Evolutionary conservation across 2,329 filamentous ascomycete species (phyloP), one percentile per base, ranked within the genome.

Genomic region (Hypoxylon sp.): DNA sequence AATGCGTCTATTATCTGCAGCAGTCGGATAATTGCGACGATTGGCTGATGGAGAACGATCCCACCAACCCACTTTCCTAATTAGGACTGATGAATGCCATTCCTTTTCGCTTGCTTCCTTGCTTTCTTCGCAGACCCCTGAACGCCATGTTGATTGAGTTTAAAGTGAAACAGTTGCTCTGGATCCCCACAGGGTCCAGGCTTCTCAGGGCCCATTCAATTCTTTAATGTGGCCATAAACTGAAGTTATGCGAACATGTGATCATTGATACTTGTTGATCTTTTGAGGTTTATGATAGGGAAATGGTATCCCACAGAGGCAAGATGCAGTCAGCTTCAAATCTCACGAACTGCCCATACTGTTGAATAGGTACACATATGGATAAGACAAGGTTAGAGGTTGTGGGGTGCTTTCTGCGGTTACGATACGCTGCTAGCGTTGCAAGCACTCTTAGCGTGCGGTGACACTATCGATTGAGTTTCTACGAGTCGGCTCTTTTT

Each of bases 1-100:
- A 24, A 54, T 50, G 44, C 51, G 45, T 51, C 45, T 1, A 14
- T 14, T 11, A 51, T 40, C 59, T 56, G 32, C 28, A 45, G 14
- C 42, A 52, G 48, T 32, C 30, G 56, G 56, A 22, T 46, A 60
- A 45, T 46, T 53, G 20, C 20, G n/a, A 56, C 30, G 51, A 65
- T 61, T 65, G 56, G 62, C 30, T 45, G 16, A 18, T 20, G 12
- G 16, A 24, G 33, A 28, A 26, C 20, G 9, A 42, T 24, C 48
- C 52, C 22, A 55, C 50, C 11, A 58, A 1, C 52, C 64, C 61
- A 64, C 64, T 67, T 64, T 55, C 64, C 60, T 38, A 55, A 57
- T 64, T n/a, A 1, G 32, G 51, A 33, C 45, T 22, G 33, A 24
- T 26, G 16, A 22, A 55, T 32, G 28, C 42, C 22, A 18, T 46